Conservation (phyloP, 768 basidiomycete species). For the Pilatotrama ljubarskyi region DNA sequence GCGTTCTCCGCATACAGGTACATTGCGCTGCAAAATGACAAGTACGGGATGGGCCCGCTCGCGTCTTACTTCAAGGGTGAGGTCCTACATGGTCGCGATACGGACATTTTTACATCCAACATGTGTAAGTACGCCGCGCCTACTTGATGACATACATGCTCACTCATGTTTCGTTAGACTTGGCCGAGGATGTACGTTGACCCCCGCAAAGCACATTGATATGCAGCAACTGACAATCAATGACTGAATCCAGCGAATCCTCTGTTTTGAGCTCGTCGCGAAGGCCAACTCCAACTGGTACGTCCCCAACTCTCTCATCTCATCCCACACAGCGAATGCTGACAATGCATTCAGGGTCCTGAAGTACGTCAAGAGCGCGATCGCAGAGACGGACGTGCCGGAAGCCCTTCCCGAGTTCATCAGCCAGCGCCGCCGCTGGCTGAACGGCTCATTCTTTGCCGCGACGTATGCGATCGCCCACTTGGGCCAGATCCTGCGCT, state of each 20-base stretch:
- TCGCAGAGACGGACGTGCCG: conserved; percentile 93
- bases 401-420: conserved; percentile 94
- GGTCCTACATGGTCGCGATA: conserved; percentile 76
- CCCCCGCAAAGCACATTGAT: not conserved
- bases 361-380: conserved; percentile 92
- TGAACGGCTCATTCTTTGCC: conserved; percentile 94
- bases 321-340: conserved; percentile 21
- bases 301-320: conserved; percentile 22
- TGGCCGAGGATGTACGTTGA: conserved; percentile 79
- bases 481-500: conserved; percentile 72
- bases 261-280: conserved; percentile 80
- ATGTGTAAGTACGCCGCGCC: conserved; percentile 67
- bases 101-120: conserved; percentile 93
- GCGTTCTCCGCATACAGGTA: conserved; percentile 93
- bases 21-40: conserved; percentile 87
- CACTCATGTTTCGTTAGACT: conserved; percentile 46
- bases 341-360: conserved; percentile 64
- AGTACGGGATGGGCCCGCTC: conserved; percentile 78
- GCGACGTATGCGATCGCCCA: conserved; percentile 93
- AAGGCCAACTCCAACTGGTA: conserved; percentile 80
- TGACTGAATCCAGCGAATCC: conserved; percentile 59
- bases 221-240: conserved; percentile 25
- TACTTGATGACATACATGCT: not conserved
- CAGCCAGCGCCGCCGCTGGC: conserved; percentile 84
- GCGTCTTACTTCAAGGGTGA: conserved; percentile 99